Conservation (phyloP, 23 red algal genomes). For the Gracilaria domingensis region DNA sequence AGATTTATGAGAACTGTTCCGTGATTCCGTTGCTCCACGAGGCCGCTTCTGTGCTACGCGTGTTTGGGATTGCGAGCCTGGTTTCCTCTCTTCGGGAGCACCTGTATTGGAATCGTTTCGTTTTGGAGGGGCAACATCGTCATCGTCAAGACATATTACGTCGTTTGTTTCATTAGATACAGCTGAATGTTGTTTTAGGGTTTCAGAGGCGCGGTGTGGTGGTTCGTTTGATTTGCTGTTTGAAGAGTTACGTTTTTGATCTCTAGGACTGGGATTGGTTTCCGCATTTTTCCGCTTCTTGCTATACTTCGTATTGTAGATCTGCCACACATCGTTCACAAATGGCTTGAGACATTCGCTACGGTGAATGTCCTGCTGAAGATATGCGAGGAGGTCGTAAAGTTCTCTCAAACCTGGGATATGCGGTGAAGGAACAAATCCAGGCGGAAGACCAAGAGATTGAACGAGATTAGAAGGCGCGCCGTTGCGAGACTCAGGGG, state of each 20-base stretch:
- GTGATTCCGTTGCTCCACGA: neutral
- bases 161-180: neutral
- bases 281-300: neutral
- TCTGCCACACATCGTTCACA: conserved; percentile 2
- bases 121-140: neutral
- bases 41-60: neutral
- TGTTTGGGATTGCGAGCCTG: neutral
- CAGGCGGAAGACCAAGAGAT: neutral
- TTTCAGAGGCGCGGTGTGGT: neutral
- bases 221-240: neutral
- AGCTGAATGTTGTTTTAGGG: neutral
- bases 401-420: neutral
- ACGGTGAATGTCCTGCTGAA: neutral
- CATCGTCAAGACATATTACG: conserved; percentile 17
- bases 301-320: conserved; percentile 14
- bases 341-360: neutral
- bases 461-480: neutral
- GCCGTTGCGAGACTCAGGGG: neutral
- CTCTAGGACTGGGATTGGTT: neutral
- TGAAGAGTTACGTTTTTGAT: neutral
- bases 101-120: neutral
- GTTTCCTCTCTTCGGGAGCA: neutral
- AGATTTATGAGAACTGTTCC: too few species aligned
- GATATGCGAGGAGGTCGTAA: neutral
- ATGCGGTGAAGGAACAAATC: conserved; percentile 10